Evolutionary conservation across 352 stramenopile genomes (phyloP), one percentile per base, ranked within the genome.

Genomic region (Globisporangium cederbergense): DNA sequence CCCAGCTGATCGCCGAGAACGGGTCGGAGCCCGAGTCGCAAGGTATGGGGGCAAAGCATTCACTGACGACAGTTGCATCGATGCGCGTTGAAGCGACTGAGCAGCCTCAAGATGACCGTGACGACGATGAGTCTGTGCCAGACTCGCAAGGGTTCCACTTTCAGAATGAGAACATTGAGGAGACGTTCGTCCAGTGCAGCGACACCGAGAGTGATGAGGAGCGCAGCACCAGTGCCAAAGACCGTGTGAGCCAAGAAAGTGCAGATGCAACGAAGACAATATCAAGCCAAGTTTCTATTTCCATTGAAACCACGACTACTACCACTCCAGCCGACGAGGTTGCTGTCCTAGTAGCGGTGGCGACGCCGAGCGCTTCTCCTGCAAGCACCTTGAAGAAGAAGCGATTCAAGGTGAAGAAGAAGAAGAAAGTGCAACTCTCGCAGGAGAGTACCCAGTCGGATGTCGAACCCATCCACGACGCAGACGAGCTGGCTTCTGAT

Each of bases 1-100:
- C 83, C 57, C 74, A 91, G 60, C 60, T 91, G n/a, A 91, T 91
- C 50, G 76, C 72, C 4, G 79, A 90, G 52, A 90, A 91, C 40
- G 83, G 79, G 0, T 55, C 59, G 0, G 74, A 86, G 14, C 36
- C 75, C 3, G 68, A 78, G 54, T 79, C 66, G 1, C 72, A 83
- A 53, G 43, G 49, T 11, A 40, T 71, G 25, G 62, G 71, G 16
- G 49, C 43, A 14, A 13, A 57, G 51, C 51, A 28, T 8, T 28
- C 51, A n/a, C 47, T 30, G 42, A 5, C 16, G 3, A 43, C 46
- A 18, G 9, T 28, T 30, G 46, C 45, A 18, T 34, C 47, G 5
- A 22, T 49, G 9, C 34, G 55, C 16, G 64, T 60, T 4, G 62
- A 62, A 51, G 40, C 34, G 5, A 61, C 14, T 7, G 40, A 55